These are phyloP conservation scores for Schwanniomyces pseudopolymorphus DNA, from an alignment of 805 yeast genomes.

Conservation along the genomic window DNA sequence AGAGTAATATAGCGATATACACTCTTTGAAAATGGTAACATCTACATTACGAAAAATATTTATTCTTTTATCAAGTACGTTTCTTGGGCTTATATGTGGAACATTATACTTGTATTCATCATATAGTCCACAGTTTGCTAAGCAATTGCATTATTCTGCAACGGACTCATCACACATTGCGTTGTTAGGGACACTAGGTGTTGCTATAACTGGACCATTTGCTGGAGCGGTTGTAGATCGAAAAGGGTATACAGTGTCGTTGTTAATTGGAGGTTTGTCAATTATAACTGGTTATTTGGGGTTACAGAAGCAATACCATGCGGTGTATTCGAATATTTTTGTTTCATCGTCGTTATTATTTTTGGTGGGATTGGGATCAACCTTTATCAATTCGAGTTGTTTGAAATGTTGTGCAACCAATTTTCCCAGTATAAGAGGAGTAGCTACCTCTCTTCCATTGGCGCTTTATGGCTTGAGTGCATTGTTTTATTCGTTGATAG, in stretches of 20 bases:
- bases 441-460: conserved; percentile 74
- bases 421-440: conserved; percentile 66
- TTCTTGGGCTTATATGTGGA: conserved; percentile 61
- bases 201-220: conserved; percentile 62
- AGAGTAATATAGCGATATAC: not conserved
- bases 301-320: conserved; percentile 50
- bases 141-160: conserved; percentile 54
- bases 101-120: conserved; percentile 75
- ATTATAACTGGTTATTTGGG: conserved; percentile 57
- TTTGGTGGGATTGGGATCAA: conserved; percentile 67
- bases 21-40: conserved; percentile 9
- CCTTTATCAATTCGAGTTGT: conserved; percentile 61
- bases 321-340: conserved; percentile 34
- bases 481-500: conserved; percentile 58
- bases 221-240: conserved; percentile 66
- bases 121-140: conserved; percentile 75
- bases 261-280: conserved; percentile 48
- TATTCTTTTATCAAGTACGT: conserved; percentile 30
- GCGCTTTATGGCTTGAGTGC: conserved; percentile 78
- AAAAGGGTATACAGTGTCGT: conserved; percentile 55
- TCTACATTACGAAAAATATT: conserved; percentile 19
- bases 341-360: conserved; percentile 49
- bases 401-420: conserved; percentile 73
- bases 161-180: conserved; percentile 65
- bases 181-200: conserved; percentile 65